Percentiles rank a stretch among this genome's conserved stretches.
phyloP scores from a whole-genome alignment of 164 flowering plant species.

The Brasenia schreberi region DNA sequence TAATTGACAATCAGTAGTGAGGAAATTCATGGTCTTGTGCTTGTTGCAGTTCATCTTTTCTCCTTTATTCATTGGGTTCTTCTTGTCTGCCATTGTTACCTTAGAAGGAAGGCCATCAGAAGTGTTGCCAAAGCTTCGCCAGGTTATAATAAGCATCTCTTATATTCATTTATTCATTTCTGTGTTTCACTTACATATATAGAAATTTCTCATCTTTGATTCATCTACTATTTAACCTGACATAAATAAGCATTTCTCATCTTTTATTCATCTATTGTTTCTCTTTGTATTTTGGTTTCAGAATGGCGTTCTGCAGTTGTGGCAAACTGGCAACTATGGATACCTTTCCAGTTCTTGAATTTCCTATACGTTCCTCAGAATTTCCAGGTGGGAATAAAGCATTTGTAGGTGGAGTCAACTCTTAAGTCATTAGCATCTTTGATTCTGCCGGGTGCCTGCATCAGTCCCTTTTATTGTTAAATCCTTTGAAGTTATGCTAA shows the following conservation, averaged over 20 bases:
- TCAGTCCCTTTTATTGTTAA: too few species aligned
- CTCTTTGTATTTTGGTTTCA: slow-evolving; percentile 9
- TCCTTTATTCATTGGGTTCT: slow-evolving; percentile 71
- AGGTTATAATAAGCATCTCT: slow-evolving; percentile 25
- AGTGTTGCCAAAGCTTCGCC: slow-evolving; percentile 77
- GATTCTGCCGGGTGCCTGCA: too few species aligned
- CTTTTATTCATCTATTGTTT: neutral
- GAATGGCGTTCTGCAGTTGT: slow-evolving; percentile 82
- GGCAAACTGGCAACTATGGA: slow-evolving; percentile 93
- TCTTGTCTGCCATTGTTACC: slow-evolving; percentile 53
- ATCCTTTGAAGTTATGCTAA: too few species aligned
- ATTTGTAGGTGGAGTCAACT: neutral
- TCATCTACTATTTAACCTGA: neutral
- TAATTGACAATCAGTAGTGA: neutral
- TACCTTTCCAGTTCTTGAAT: slow-evolving; percentile 91
- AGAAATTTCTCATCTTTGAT: neutral
- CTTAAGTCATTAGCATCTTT: too few species aligned
- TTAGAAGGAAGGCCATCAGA: slow-evolving; percentile 75
- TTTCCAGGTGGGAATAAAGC: slow-evolving; percentile 48
- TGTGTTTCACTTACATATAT: neutral
- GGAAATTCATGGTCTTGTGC: neutral
- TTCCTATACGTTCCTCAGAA: slow-evolving; percentile 84
- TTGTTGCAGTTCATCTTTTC: slow-evolving; percentile 61
- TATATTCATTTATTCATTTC: too few species aligned
- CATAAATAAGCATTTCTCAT: neutral